phyloP scores from a whole-genome alignment of 2,329 filamentous ascomycete species.

The Sporothrix schenckii region DNA sequence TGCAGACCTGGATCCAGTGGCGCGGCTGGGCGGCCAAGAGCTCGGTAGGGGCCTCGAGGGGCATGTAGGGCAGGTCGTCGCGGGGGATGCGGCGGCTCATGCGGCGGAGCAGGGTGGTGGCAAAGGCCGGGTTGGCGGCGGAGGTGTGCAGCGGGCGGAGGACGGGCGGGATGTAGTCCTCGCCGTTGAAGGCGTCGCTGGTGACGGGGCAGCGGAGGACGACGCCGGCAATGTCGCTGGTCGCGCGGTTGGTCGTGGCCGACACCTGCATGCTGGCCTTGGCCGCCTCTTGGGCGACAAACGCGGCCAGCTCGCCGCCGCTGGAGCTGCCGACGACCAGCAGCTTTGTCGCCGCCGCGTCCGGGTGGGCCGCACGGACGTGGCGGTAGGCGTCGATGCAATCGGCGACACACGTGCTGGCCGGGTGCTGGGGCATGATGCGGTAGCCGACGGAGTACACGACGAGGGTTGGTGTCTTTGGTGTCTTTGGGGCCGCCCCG shows the following conservation, averaged over 20 bases:
- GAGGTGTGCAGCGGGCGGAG: constrained; percentile 48
- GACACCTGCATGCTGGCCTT: constrained; percentile 33
- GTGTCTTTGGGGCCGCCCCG: neutral
- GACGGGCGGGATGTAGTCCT: constrained; percentile 44
- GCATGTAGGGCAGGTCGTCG: constrained; percentile 48
- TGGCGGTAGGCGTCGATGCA: constrained; percentile 45
- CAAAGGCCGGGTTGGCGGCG: constrained; percentile 45
- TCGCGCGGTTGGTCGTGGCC: no score
- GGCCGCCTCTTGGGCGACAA: constrained; percentile 44
- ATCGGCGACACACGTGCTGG: constrained; percentile 49
- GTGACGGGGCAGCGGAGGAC: constrained; percentile 55
- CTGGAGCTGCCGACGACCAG: constrained; percentile 52
- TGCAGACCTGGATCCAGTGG: constrained; percentile 55
- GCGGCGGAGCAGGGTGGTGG: constrained; percentile 43
- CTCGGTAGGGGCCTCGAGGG: constrained; percentile 45
- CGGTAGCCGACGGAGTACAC: constrained; percentile 54
- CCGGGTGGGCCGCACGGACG: constrained; percentile 35
- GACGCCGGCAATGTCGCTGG: constrained; percentile 41
- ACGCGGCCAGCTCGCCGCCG: constrained; percentile 53
- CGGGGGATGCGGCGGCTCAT: constrained; percentile 45
- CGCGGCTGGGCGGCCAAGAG: constrained; percentile 45
- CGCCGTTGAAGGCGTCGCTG: constrained; percentile 48
- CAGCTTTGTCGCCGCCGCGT: constrained; percentile 34
- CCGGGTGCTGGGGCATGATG: constrained; percentile 48
- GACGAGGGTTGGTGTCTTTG: constrained; percentile 32